Percentiles rank a stretch among this genome's conserved stretches.
Conservation (phyloP, 768 basidiomycete genomes). For the Inosperma sp. region DNA sequence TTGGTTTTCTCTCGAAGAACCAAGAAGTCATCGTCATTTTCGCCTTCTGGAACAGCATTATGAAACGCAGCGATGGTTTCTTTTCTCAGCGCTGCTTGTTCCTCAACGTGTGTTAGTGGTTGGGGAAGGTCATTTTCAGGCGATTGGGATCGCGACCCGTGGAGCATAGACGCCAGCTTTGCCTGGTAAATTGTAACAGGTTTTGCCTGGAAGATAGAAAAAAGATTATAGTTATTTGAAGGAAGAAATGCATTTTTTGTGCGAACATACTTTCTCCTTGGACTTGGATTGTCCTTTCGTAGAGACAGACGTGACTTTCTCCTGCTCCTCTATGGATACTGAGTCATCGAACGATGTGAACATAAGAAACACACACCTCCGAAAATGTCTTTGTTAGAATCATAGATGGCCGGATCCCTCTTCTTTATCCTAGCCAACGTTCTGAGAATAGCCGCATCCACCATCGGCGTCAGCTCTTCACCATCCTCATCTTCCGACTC, state of each 20-base stretch:
- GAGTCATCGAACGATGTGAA: neutral
- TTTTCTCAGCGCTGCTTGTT: constrained; percentile 66
- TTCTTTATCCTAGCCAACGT: constrained; percentile 81
- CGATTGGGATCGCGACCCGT: constrained; percentile 55
- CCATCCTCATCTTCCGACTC: constrained; percentile 93
- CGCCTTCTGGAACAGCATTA: constrained; percentile 36
- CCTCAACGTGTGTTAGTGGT: constrained; percentile 66
- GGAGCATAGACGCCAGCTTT: constrained; percentile 58
- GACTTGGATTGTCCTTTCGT: constrained; percentile 18
- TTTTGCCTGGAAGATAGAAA: constrained; percentile 52
- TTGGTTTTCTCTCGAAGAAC: constrained; percentile 71
- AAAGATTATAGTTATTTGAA: neutral
- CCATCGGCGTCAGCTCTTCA: constrained; percentile 86
- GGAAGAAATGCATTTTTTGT: neutral
- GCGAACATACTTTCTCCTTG: constrained; percentile 48
- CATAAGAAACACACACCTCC: constrained; percentile 48
- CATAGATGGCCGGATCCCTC: constrained; percentile 83
- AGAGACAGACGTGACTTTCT: constrained; percentile 32
- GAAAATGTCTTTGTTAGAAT: constrained; percentile 64
- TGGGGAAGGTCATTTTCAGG: constrained; percentile 34
- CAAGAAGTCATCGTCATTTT: constrained; percentile 63
- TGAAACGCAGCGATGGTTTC: constrained; percentile 89
- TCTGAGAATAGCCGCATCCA: constrained; percentile 91
- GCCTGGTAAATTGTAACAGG: constrained; percentile 74
- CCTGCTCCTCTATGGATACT: constrained; percentile 55